phyloP scores from a whole-genome alignment of 768 basidiomycete species.

The Austroboletus eburneus region DNA sequence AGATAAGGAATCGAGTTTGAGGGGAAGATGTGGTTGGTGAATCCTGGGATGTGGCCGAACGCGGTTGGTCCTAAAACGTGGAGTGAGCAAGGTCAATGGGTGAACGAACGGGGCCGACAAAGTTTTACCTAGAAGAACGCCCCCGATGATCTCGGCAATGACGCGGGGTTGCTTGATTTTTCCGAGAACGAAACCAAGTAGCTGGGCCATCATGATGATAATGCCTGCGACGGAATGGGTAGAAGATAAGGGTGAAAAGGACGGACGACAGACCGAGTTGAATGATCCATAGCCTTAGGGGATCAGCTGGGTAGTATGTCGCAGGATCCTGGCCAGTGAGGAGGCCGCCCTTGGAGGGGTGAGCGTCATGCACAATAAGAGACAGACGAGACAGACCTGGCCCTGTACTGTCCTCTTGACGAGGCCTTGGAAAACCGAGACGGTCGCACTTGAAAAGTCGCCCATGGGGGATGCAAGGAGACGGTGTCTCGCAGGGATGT shows the following conservation, averaged over 20 bases:
- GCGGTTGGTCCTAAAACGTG: conserved; percentile 40
- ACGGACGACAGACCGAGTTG: conserved; percentile 53
- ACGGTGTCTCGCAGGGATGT: neutral
- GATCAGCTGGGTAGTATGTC: conserved; percentile 56
- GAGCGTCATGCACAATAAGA: too few relatives aligned
- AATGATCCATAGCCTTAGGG: conserved; percentile 72
- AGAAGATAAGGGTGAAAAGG: neutral
- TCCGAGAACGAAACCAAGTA: conserved; percentile 59
- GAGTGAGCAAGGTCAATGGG: conserved; percentile 41
- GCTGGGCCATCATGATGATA: conserved; percentile 82
- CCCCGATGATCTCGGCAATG: conserved; percentile 89
- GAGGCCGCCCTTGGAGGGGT: conserved; percentile 57
- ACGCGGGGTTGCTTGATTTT: conserved; percentile 87
- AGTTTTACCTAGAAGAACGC: conserved; percentile 69
- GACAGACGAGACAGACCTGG: conserved; percentile 19
- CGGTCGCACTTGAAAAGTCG: conserved; percentile 48
- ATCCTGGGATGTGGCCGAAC: conserved; percentile 82
- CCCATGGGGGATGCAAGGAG: conserved; percentile 18
- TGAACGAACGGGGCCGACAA: conserved; percentile 31
- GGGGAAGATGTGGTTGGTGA: conserved; percentile 85
- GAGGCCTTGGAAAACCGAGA: conserved; percentile 10
- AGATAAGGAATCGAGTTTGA: conserved; percentile 65
- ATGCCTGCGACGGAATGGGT: conserved; percentile 36
- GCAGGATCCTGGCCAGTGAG: conserved; percentile 75
- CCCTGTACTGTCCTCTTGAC: conserved; percentile 23